Conservation (phyloP, 805 yeast species). For the Candida caryicola region DNA sequence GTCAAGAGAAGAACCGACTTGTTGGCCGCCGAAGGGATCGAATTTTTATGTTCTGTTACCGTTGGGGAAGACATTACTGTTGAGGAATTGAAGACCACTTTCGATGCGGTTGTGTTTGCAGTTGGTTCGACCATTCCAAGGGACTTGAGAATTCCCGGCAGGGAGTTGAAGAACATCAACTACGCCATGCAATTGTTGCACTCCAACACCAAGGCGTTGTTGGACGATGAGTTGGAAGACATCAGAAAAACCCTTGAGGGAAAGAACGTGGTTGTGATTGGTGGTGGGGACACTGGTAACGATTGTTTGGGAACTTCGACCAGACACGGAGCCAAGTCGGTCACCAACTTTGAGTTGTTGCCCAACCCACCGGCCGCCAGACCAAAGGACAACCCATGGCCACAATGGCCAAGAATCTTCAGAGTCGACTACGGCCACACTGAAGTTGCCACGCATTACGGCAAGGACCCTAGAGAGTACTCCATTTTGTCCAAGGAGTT, state of each 20-base stretch:
- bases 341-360: conserved; percentile 87
- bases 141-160: conserved; percentile 91
- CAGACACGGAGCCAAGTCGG: conserved; percentile 95
- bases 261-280: conserved; percentile 92
- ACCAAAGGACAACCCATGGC: conserved; percentile 98
- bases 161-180: conserved; percentile 84
- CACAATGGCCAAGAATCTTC: conserved; percentile 98
- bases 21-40: conserved; percentile 85
- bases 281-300: conserved; percentile 99
- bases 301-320: conserved; percentile 98
- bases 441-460: conserved; percentile 92
- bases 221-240: conserved; percentile 75
- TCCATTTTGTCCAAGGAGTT: conserved; percentile 94
- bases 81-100: conserved; percentile 57
- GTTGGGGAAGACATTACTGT: conserved; percentile 81
- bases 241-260: conserved; percentile 71
- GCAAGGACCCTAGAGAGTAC: conserved; percentile 96
- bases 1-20: conserved; percentile 92
- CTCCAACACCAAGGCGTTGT: conserved; percentile 84
- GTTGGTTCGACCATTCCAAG: conserved; percentile 97
- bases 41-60: conserved; percentile 70
- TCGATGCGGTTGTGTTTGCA: conserved; percentile 86
- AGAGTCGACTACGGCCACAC: conserved; percentile 97
- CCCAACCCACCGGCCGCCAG: conserved; percentile 88
- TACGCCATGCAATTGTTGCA: conserved; percentile 92